Conservation (phyloP, 2,329 filamentous ascomycete genomes). For the Aspergillus brunneoviolaceus region DNA sequence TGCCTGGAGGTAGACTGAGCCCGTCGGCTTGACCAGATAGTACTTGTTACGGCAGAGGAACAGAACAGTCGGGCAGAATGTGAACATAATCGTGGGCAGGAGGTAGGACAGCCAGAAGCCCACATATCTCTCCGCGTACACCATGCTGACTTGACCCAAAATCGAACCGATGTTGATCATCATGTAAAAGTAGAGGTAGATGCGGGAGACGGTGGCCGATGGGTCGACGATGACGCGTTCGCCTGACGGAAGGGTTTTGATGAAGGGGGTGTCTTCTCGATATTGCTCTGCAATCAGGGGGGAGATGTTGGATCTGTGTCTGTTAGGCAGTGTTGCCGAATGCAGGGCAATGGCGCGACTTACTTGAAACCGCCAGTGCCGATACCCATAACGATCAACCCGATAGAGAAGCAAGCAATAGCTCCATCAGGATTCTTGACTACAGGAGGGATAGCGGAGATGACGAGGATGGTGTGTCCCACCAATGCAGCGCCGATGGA, state of each 20-base stretch:
- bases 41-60: slow-evolving; percentile 63
- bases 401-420: slow-evolving; percentile 63
- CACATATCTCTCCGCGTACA: slow-evolving; percentile 72
- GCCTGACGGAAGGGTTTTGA: slow-evolving; percentile 57
- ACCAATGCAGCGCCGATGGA: slow-evolving; percentile 64
- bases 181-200: slow-evolving; percentile 71
- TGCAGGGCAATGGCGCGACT: not conserved
- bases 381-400: slow-evolving; percentile 68
- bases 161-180: slow-evolving; percentile 68
- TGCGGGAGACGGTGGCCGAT: slow-evolving; percentile 64
- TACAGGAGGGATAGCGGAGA: slow-evolving; percentile 63
- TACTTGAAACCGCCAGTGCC: slow-evolving; percentile 77
- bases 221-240: slow-evolving; percentile 71
- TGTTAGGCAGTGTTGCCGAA: not conserved
- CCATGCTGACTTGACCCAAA: slow-evolving; percentile 63
- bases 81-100: slow-evolving; percentile 66
- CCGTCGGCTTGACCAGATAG: slow-evolving; percentile 63
- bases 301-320: slow-evolving; percentile 62
- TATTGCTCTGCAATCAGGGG: slow-evolving; percentile 72
- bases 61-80: slow-evolving; percentile 61
- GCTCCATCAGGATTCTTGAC: slow-evolving; percentile 59
- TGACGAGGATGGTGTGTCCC: slow-evolving; percentile 66
- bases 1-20: slow-evolving; percentile 69
- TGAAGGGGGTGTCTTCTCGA: slow-evolving; percentile 56
- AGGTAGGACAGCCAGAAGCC: slow-evolving; percentile 73